Evolutionary conservation across 768 basidiomycete species (phyloP).

Genomic region (Tremella mesenterica): DNA sequence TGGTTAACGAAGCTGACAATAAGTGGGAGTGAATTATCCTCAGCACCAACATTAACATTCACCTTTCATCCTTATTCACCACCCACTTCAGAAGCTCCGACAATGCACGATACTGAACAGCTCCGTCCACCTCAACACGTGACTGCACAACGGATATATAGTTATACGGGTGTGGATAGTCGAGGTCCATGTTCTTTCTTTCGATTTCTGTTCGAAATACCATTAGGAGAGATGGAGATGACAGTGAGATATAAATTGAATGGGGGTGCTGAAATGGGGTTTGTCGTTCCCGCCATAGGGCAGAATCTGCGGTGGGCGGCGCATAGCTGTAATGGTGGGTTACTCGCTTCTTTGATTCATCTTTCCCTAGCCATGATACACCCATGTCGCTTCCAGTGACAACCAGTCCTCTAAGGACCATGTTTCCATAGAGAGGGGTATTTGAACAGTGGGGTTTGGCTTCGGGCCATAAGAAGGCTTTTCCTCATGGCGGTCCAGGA

Average conservation of each 20-base stretch:
- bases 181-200: slow-evolving; percentile 82
- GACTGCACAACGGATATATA: slow-evolving; percentile 8
- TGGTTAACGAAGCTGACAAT: not conserved
- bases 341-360: slow-evolving; percentile 3
- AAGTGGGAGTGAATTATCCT: slow-evolving; percentile 25
- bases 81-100: slow-evolving; percentile 8
- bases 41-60: slow-evolving; percentile 22
- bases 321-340: slow-evolving; percentile 48
- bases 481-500: no score
- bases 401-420: slow-evolving; percentile 3
- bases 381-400: no score
- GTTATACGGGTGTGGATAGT: not conserved
- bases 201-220: slow-evolving; percentile 80
- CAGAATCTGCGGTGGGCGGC: slow-evolving; percentile 89
- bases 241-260: slow-evolving; percentile 73
- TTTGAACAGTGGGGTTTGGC: no score
- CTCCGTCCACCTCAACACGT: slow-evolving; percentile 8
- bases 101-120: not conserved
- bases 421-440: no score
- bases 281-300: slow-evolving; percentile 67
- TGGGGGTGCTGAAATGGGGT: slow-evolving; percentile 63
- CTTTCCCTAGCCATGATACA: not conserved
- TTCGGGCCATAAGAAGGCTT: no score
- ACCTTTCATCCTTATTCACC: slow-evolving; percentile 30
- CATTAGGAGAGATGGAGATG: slow-evolving; percentile 63